Evolutionary conservation across 1,284 basidiomycete species (phyloP), one percentile per base, ranked within the genome.

Genomic region (Ceratobasidium sp.): DNA sequence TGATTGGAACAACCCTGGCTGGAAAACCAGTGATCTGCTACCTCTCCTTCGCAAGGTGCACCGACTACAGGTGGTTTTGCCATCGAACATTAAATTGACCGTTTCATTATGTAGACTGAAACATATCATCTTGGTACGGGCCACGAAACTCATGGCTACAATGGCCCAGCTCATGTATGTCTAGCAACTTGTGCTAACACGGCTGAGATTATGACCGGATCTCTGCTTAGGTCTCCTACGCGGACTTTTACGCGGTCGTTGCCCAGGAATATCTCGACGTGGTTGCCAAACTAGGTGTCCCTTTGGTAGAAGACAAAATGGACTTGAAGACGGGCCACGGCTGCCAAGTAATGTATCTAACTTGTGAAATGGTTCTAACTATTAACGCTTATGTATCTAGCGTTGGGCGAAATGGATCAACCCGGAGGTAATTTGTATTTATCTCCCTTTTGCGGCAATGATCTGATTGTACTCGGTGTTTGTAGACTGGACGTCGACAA

Each of bases 321-420:
- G 60, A 76, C 38, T 38, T 76, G 3, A 76, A 67, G 12, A 76
- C 74, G 14, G 74, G 74, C 1, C 74, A 76, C n/a, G 74, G 74
- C 18, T 76, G 64, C 38, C 74, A 76, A 41, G 74, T 67, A 33
- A 57, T 38, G 41, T 35, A 41, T 41, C 10, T 41, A 5, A 6
- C 10, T 10, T 10, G 10, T 10, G 6, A 41, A 41, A 10, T 30
- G 10, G 27, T 30, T 41, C 38, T 41, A 41, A 41, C 38, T 6
- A 41, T 41, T 52, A 20, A 20, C 20, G 16, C 7, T 20, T 8
- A n/a, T 30, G 27, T 30, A 30, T 30, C 27, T 6, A 76, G 74
- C 74, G 74, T n/a, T 76, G 74, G 74, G 74, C 74, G 23, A 76
- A 76, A 57, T 76, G 64, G 64, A 54, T 76, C 14, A 30, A 30